These are phyloP conservation scores for Candida chauliodis DNA, from an alignment of 805 yeast genomes.

Conservation along the genomic window DNA sequence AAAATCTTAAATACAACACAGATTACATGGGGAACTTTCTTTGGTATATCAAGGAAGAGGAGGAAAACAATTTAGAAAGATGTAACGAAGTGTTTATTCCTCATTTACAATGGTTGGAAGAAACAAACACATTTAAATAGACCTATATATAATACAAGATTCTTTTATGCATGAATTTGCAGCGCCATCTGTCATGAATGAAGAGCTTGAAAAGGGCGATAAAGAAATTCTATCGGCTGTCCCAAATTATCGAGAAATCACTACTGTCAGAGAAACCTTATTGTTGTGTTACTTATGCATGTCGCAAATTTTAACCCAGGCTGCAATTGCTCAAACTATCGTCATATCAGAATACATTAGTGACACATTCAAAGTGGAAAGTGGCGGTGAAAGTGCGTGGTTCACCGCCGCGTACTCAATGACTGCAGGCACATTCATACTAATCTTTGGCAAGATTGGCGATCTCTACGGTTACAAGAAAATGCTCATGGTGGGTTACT, in stretches of 20 bases:
- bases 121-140: constrained; percentile 22
- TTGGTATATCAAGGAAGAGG: constrained; percentile 22
- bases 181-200: constrained; percentile 1
- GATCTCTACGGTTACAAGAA: constrained; percentile 33
- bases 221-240: constrained; percentile 5
- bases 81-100: constrained; percentile 38
- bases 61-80: constrained; percentile 20
- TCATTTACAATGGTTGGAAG: constrained; percentile 40
- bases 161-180: constrained; percentile 1
- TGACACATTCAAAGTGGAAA: constrained; percentile 21
- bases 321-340: constrained; percentile 28
- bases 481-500: constrained; percentile 23
- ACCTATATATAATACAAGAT: neutral
- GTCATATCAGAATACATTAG: constrained; percentile 17
- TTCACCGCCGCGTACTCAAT: constrained; percentile 31
- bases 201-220: neutral
- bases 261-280: constrained; percentile 16
- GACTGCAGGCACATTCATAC: constrained; percentile 35
- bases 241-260: constrained; percentile 23
- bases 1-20: constrained; percentile 13
- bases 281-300: constrained; percentile 23
- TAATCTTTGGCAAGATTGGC: constrained; percentile 31
- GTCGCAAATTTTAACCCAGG: constrained; percentile 29
- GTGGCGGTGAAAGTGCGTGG: constrained; percentile 33
- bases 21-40: constrained; percentile 36